These are phyloP conservation scores for Berkeleyomyces rouxiae DNA, from an alignment of 2,329 filamentous ascomycete genomes.

Conservation along the genomic window DNA sequence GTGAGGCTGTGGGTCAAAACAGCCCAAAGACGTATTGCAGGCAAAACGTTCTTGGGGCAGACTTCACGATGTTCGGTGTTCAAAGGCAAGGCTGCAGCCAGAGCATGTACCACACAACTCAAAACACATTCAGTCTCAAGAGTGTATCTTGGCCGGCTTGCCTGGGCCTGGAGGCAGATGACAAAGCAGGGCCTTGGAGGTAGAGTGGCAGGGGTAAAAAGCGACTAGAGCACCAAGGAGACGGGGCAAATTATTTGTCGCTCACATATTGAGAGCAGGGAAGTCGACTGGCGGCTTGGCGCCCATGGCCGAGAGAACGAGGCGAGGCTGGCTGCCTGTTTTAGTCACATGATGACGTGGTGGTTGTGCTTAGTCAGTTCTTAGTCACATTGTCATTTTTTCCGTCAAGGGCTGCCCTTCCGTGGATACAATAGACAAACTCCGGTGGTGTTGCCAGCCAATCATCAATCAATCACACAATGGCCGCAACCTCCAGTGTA, in stretches of 20 bases:
- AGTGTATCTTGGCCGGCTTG: neutral
- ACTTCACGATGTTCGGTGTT: no score
- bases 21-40: no score
- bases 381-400: neutral
- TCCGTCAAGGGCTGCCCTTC: no score
- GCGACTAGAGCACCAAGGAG: no score
- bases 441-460: no score
- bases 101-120: neutral
- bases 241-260: no score
- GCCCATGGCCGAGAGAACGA: neutral
- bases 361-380: neutral
- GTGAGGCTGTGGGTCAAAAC: no score
- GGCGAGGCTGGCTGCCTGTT: neutral
- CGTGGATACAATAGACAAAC: no score
- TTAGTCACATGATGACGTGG: neutral
- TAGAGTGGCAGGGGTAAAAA: neutral
- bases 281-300: neutral
- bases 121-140: neutral
- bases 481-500: conserved; percentile 17
- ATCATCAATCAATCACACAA: conserved; percentile 3
- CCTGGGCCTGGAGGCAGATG: neutral
- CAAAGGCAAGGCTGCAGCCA: neutral
- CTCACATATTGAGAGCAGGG: neutral
- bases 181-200: neutral
- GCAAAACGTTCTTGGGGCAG: no score